Percentiles rank a stretch among this genome's conserved stretches.
Evolutionary conservation across 2,329 filamentous ascomycete species (phyloP).

Genomic region (Xylariales sp.): DNA sequence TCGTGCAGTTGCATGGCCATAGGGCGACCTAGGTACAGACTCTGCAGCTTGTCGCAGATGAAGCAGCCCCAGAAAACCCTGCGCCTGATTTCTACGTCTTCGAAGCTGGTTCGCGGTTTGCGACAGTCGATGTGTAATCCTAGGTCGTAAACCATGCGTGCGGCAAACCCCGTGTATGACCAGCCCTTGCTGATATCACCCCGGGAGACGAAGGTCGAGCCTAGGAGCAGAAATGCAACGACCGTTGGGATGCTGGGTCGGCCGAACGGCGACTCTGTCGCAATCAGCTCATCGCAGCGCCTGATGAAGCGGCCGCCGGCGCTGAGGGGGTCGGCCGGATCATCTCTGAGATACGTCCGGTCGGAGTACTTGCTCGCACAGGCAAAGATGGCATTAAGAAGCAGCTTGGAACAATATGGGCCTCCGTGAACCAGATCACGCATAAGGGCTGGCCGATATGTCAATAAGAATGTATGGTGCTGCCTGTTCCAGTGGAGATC

Average conservation of each 20-base stretch:
- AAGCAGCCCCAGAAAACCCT: conserved; percentile 29
- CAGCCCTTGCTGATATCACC: conserved; percentile 27
- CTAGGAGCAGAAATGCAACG: conserved; percentile 19
- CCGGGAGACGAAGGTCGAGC: conserved; percentile 18
- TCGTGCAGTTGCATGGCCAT: conserved; percentile 16
- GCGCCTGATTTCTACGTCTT: conserved; percentile 24
- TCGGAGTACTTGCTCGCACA: conserved; percentile 21
- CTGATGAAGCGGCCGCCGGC: conserved; percentile 17
- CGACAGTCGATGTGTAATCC: conserved; percentile 32
- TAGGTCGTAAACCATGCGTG: conserved; percentile 35
- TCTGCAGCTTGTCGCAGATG: conserved; percentile 24
- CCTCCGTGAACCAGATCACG: conserved; percentile 27
- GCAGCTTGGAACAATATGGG: conserved; percentile 29
- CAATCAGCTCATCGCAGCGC: conserved; percentile 18
- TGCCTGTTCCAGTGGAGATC: conserved; percentile 34
- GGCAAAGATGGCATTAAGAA: conserved; percentile 32
- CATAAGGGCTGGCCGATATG: conserved; percentile 33
- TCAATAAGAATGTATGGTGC: conserved; percentile 30
- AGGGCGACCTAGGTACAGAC: conserved; percentile 23
- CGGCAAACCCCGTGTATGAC: conserved; percentile 33
- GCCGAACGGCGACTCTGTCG: conserved; percentile 12
- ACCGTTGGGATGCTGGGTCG: conserved; percentile 20
- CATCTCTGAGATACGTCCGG: conserved; percentile 14
- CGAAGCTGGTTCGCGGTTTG: conserved; percentile 13
- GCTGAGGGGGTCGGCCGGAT: conserved; percentile 13